These are phyloP conservation scores for Dianthus caryophyllus DNA, from an alignment of 148 eudicot genomes.

Conservation along the genomic window DNA sequence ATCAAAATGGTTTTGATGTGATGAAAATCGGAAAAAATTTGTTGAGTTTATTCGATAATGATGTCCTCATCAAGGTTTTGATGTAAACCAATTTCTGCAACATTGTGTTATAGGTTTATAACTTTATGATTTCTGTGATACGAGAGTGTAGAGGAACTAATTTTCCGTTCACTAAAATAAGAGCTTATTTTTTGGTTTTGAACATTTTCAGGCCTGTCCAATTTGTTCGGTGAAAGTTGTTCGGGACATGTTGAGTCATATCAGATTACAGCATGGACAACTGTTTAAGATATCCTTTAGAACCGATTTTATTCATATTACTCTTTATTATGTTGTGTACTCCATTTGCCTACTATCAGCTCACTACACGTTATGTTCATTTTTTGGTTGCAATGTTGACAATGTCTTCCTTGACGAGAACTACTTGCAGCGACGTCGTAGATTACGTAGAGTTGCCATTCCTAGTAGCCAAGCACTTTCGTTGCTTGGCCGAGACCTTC, in stretches of 20 bases:
- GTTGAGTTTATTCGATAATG: neutral
- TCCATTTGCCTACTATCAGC: neutral
- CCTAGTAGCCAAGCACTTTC: constrained; percentile 79
- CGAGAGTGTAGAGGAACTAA: too few relatives aligned
- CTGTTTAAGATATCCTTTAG: constrained; percentile 83
- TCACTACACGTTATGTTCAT: neutral
- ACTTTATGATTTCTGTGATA: too few relatives aligned
- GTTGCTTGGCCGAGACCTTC: constrained; percentile 78
- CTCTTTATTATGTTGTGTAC: neutral
- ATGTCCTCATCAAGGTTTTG: neutral
- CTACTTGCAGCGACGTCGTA: constrained; percentile 69
- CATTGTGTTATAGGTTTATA: too few relatives aligned
- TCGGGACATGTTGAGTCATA: constrained; percentile 74
- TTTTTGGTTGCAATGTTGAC: neutral
- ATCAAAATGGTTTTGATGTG: neutral
- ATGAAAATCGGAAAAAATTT: neutral
- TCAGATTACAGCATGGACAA: constrained; percentile 80
- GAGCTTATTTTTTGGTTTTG: constrained; percentile 8
- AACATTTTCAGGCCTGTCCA: constrained; percentile 67
- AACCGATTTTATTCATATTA: constrained; percentile 8
- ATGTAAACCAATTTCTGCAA: neutral
- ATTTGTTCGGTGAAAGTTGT: constrained; percentile 69
- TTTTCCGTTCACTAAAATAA: neutral
- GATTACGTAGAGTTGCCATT: constrained; percentile 67
- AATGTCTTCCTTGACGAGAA: constrained; percentile 43